Percentiles rank a stretch among this genome's conserved stretches.
Conservation (phyloP, 306 rosid species). For the Ceratonia siliqua region DNA sequence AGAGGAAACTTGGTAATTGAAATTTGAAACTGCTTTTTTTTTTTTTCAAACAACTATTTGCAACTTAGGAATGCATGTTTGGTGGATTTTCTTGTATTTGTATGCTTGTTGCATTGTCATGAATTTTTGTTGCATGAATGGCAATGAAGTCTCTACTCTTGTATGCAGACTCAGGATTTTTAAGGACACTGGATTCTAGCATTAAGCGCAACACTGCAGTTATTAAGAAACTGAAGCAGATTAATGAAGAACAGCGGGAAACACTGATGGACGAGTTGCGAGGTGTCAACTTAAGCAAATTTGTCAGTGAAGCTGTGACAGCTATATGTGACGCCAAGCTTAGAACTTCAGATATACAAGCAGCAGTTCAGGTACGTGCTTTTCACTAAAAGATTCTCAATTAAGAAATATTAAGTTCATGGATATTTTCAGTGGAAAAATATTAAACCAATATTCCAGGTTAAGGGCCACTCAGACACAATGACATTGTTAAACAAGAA, state of each 20-base stretch:
- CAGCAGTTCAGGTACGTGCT: conserved; percentile 85
- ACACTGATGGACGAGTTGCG: conserved; percentile 84
- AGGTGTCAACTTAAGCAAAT: conserved; percentile 92
- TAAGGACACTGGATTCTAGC: conserved; percentile 93
- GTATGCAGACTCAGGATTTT: conserved; percentile 73
- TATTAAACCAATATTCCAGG: background rate
- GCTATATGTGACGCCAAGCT: conserved; percentile 96
- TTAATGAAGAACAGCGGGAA: conserved; percentile 94
- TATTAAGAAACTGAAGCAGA: conserved; percentile 94
- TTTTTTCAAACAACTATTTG: background rate
- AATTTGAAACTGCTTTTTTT: background rate
- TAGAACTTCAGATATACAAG: conserved; percentile 88
- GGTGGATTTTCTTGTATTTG: conserved; percentile 3
- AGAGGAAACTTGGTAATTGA: background rate
- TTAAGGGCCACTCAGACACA: background rate
- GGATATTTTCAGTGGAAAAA: background rate
- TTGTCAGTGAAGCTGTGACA: conserved; percentile 96
- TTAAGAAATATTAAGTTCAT: background rate
- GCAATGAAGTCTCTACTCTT: conserved; percentile 28
- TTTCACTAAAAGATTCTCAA: background rate
- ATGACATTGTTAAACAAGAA: background rate
- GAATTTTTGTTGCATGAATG: conserved; percentile 23
- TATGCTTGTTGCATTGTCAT: background rate
- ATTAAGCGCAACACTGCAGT: conserved; percentile 96
- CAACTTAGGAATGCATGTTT: conserved; percentile 7